Evolutionary conservation across 1,284 basidiomycete species (phyloP).

Genomic region (Pholiota adiposa): DNA sequence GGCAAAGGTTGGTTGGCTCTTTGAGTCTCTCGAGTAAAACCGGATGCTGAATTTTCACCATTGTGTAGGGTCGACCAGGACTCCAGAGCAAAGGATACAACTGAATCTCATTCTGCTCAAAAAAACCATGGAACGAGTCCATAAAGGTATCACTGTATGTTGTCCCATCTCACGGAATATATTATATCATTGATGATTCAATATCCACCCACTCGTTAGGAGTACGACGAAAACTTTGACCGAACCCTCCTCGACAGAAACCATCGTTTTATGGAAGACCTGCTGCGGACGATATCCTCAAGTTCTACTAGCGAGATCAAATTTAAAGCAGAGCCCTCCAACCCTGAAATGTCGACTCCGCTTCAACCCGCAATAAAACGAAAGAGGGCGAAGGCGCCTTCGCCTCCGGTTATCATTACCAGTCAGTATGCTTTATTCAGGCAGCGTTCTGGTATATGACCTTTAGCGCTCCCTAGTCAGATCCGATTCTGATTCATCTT

Average conservation of each 20-base stretch:
- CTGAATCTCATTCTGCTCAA: not conserved
- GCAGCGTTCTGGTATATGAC: too few species aligned
- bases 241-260: not conserved
- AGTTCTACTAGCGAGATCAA: not conserved
- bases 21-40: not conserved
- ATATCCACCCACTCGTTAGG: not conserved
- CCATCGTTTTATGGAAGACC: not conserved
- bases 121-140: not conserved
- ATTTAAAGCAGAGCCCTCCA: not conserved
- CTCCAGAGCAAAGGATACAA: not conserved
- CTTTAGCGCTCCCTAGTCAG: too few species aligned
- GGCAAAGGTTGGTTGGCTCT: not conserved
- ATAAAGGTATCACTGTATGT: not conserved
- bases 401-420: not conserved
- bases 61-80: too few species aligned
- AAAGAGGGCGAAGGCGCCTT: not conserved
- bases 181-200: not conserved
- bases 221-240: not conserved
- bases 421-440: too few species aligned
- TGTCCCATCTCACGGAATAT: not conserved
- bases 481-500: too few species aligned
- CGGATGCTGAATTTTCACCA: too few species aligned
- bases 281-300: not conserved
- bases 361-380: not conserved
- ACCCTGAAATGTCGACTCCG: not conserved